Conservation (phyloP, 139 green algal species). For the Coccomyxa sp. region DNA sequence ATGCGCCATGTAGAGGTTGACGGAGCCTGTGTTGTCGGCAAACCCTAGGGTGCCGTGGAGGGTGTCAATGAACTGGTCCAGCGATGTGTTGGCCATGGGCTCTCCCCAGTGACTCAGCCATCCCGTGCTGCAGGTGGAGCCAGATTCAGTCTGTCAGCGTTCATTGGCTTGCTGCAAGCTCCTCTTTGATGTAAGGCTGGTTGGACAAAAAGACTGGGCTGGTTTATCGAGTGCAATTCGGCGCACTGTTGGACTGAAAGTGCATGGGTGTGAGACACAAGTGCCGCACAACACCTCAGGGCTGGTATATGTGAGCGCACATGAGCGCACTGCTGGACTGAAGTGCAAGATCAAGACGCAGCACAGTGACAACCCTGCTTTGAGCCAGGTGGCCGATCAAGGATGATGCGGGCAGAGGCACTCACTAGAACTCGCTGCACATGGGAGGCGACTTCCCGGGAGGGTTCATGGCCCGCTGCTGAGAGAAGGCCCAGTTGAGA, state of each 20-base stretch:
- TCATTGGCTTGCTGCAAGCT: too few relatives aligned
- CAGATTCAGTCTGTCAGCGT: too few relatives aligned
- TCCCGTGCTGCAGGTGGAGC: slow-evolving; percentile 41
- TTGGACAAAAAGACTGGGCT: too few relatives aligned
- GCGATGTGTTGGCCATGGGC: slow-evolving; percentile 50
- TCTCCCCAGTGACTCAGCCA: slow-evolving; percentile 64
- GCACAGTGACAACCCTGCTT: not conserved
- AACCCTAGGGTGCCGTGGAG: slow-evolving; percentile 28
- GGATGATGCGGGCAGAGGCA: not conserved
- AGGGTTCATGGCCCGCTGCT: slow-evolving; percentile 41
- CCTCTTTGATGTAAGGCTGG: too few relatives aligned
- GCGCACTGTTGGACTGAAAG: too few relatives aligned
- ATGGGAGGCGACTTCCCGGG: slow-evolving; percentile 36
- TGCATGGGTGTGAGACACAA: too few relatives aligned
- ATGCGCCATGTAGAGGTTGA: slow-evolving; percentile 61
- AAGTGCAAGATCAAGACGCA: not conserved
- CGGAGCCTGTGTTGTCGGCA: slow-evolving; percentile 23
- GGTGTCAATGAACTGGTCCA: not conserved
- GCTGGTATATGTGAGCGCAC: too few relatives aligned
- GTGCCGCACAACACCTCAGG: too few relatives aligned
- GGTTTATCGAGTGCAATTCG: too few relatives aligned
- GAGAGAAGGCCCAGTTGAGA: slow-evolving; percentile 22
- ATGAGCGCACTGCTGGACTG: too few relatives aligned
- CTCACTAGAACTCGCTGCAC: slow-evolving; percentile 55
- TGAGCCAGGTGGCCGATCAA: not conserved